Conservation (phyloP, 352 stramenopile species). For the Pythium sukuiense region DNA sequence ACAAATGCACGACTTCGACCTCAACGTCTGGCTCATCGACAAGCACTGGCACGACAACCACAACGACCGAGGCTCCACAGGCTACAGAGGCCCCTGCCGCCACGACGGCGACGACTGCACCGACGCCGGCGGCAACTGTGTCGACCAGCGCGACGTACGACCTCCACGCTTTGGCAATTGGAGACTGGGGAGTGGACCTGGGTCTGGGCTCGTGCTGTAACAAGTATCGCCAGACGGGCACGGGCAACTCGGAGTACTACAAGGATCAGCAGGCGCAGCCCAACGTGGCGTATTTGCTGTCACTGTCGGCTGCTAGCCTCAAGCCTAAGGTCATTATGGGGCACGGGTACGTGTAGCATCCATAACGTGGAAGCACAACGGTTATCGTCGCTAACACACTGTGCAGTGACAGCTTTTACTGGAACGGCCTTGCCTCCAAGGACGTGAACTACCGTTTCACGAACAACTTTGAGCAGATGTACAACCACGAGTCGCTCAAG, state of each 20-base stretch:
- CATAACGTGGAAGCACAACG: too few species aligned
- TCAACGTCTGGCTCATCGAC: constrained; percentile 7
- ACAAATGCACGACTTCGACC: constrained; percentile 32
- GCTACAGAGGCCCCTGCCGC: constrained; percentile 19
- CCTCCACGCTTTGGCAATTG: constrained; percentile 67
- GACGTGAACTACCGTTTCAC: constrained; percentile 67
- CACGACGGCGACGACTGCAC: constrained; percentile 10
- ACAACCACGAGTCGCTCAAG: constrained; percentile 46
- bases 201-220: constrained; percentile 73
- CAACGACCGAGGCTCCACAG: constrained; percentile 26
- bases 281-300: constrained; percentile 61
- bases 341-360: constrained; percentile 37
- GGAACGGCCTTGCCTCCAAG: constrained; percentile 65
- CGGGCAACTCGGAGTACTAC: constrained; percentile 56
- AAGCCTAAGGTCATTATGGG: constrained; percentile 62
- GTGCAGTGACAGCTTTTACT: constrained; percentile 64
- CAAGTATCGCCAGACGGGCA: constrained; percentile 60
- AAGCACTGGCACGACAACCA: constrained; percentile 6
- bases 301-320: constrained; percentile 56
- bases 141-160: constrained; percentile 44
- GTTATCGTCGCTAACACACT: background rate
- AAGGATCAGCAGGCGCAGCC: constrained; percentile 71
- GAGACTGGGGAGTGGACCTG: constrained; percentile 66
- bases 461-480: constrained; percentile 67
- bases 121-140: constrained; percentile 29